A percentile compares a stretch with the other conserved stretches of the same genome.
phyloP scores from a whole-genome alignment of 2,329 filamentous ascomycete genomes.

The Xylaria sp. region DNA sequence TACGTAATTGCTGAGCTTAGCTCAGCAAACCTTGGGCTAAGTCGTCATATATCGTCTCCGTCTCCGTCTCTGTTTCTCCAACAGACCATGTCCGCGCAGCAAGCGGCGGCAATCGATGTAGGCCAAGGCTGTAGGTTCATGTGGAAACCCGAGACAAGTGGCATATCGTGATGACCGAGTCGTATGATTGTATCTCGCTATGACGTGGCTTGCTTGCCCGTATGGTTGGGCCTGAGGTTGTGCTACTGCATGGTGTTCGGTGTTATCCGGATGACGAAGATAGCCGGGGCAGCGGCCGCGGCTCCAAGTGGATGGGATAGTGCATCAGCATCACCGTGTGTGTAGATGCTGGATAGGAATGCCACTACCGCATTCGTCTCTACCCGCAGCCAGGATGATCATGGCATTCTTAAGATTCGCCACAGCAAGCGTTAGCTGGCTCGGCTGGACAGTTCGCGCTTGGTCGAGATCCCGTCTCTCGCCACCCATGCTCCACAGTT shows the following conservation, averaged over 20 bases:
- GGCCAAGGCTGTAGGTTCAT: constrained; percentile 9
- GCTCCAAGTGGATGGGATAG: neutral
- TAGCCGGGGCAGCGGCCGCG: no score
- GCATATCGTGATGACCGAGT: constrained; percentile 13
- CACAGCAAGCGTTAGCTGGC: constrained; percentile 7
- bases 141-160: constrained; percentile 24
- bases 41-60: constrained; percentile 5
- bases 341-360: neutral
- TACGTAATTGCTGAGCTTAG: constrained; percentile 34
- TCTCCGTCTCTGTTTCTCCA: neutral
- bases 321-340: neutral
- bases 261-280: constrained; percentile 16
- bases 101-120: constrained; percentile 3
- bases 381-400: neutral
- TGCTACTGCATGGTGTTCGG: constrained; percentile 7
- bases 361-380: constrained; percentile 12
- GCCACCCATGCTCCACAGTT: constrained; percentile 21
- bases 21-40: constrained; percentile 8
- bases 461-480: constrained; percentile 10
- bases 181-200: constrained; percentile 30
- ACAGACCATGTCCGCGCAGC: neutral
- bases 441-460: neutral
- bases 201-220: constrained; percentile 28
- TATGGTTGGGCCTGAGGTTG: constrained; percentile 18
- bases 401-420: constrained; percentile 14